A percentile compares a stretch with the other conserved stretches of the same genome.
These are phyloP conservation scores for Fusarium sp. DNA, from an alignment of 2,329 filamentous ascomycete genomes.

Conservation along the genomic window DNA sequence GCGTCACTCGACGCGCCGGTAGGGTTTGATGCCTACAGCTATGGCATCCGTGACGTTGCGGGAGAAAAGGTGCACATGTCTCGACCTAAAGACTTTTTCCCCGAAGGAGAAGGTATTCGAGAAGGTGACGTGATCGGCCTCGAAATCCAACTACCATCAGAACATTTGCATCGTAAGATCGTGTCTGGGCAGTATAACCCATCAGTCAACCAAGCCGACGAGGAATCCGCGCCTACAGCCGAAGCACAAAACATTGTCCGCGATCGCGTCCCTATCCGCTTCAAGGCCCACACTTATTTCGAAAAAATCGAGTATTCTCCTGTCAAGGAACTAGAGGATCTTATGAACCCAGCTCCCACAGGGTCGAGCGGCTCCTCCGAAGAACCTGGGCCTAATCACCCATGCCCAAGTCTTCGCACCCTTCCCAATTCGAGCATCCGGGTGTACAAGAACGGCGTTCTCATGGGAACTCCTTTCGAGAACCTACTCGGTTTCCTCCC, in stretches of 20 bases:
- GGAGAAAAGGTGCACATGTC: constrained; percentile 95
- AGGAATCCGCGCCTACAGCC: constrained; percentile 62
- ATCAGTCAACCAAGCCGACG: constrained; percentile 74
- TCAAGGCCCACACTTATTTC: constrained; percentile 93
- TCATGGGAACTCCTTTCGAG: constrained; percentile 87
- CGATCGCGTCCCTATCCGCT: constrained; percentile 92
- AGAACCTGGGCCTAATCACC: constrained; percentile 75
- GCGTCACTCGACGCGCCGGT: constrained; percentile 84
- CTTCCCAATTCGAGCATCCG: constrained; percentile 87
- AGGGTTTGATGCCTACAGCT: constrained; percentile 91
- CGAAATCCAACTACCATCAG: constrained; percentile 88
- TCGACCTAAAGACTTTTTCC: constrained; percentile 89
- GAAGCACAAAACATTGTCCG: constrained; percentile 84
- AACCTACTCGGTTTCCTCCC: constrained; percentile 91
- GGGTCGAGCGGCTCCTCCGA: constrained; percentile 59
- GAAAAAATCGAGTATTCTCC: constrained; percentile 91
- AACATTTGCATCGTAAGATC: constrained; percentile 86
- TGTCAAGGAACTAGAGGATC: constrained; percentile 86
- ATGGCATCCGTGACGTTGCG: constrained; percentile 86
- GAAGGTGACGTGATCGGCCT: constrained; percentile 95
- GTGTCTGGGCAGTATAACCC: constrained; percentile 89
- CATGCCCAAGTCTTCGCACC: constrained; percentile 78
- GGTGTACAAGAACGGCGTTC: constrained; percentile 90
- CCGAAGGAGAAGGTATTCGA: constrained; percentile 77
- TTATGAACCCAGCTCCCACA: constrained; percentile 73